A percentile compares a stretch with the other conserved stretches of the same genome.
phyloP scores from a whole-genome alignment of 306 rosid species.

The Psophocarpus tetragonolobus region DNA sequence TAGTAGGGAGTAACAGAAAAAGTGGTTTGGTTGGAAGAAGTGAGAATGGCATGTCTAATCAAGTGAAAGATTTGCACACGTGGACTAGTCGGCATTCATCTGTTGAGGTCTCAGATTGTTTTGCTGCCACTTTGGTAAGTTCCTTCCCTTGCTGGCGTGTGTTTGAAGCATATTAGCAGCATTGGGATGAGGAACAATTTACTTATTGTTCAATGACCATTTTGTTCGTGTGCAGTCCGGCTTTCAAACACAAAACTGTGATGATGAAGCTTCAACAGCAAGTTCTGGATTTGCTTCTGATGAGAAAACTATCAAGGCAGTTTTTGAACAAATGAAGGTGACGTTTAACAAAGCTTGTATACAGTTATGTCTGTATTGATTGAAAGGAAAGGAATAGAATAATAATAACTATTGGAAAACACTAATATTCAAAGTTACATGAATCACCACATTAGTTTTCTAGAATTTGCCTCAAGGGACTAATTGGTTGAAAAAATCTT shows the following conservation, averaged over 20 bases:
- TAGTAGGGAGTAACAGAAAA: slow-evolving; percentile 41
- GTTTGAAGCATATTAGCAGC: slow-evolving; percentile 10
- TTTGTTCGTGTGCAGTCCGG: slow-evolving; percentile 46
- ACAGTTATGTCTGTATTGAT: background rate
- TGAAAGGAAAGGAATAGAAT: background rate
- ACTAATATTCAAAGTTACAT: background rate
- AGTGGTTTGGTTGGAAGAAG: slow-evolving; percentile 47
- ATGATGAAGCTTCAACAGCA: slow-evolving; percentile 52
- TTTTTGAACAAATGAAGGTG: slow-evolving; percentile 68
- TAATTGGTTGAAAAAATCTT: background rate
- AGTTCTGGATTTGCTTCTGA: slow-evolving; percentile 68
- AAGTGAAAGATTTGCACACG: slow-evolving; percentile 40
- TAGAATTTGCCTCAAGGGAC: background rate
- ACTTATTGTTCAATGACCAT: slow-evolving; percentile 21
- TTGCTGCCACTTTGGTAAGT: slow-evolving; percentile 49
- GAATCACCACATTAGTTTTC: background rate
- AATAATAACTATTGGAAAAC: background rate
- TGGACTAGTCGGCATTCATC: slow-evolving; percentile 65
- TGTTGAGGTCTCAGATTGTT: slow-evolving; percentile 40
- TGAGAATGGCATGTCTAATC: slow-evolving; percentile 39
- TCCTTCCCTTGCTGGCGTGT: slow-evolving; percentile 24
- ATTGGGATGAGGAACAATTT: background rate
- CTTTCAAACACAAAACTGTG: slow-evolving; percentile 39
- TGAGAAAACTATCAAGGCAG: slow-evolving; percentile 65
- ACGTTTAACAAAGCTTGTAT: slow-evolving; percentile 9